Conservation (phyloP, 805 yeast species). For the Kurtzmaniella cleridarum region DNA sequence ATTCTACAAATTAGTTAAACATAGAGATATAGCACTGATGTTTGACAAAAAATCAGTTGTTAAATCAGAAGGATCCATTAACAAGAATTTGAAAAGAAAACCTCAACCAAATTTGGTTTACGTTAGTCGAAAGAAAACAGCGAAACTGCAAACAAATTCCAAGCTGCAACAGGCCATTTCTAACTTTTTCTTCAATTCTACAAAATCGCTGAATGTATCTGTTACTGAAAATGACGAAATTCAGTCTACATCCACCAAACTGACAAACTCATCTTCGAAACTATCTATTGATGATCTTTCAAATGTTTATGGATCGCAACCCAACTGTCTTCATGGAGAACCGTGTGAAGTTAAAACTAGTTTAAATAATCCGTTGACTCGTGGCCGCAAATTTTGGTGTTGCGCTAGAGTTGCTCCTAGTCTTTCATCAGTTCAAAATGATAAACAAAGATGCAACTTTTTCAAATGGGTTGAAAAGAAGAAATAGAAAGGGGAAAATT, state of each 20-base stretch:
- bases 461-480: slow-evolving; percentile 5
- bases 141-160: not conserved
- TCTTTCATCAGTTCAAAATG: slow-evolving; percentile 3
- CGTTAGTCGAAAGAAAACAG: slow-evolving; percentile 15
- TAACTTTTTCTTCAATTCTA: slow-evolving; percentile 15
- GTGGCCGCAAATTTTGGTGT: slow-evolving; percentile 30
- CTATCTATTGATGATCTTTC: slow-evolving; percentile 8
- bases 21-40: slow-evolving; percentile 28
- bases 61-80: not conserved
- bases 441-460: slow-evolving; percentile 10
- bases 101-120: slow-evolving; percentile 7
- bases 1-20: slow-evolving; percentile 35
- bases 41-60: slow-evolving; percentile 13
- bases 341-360: slow-evolving; percentile 25
- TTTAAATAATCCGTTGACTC: slow-evolving; percentile 14
- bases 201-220: not conserved
- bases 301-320: slow-evolving; percentile 19
- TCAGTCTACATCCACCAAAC: not conserved
- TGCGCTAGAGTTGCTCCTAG: slow-evolving; percentile 13
- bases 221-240: not conserved
- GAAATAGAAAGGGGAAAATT: not conserved
- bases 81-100: slow-evolving; percentile 4
- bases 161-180: slow-evolving; percentile 18
- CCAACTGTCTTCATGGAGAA: slow-evolving; percentile 22
- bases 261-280: not conserved